phyloP scores from a whole-genome alignment of 306 rosid genomes.

The Canavalia gladiata region DNA sequence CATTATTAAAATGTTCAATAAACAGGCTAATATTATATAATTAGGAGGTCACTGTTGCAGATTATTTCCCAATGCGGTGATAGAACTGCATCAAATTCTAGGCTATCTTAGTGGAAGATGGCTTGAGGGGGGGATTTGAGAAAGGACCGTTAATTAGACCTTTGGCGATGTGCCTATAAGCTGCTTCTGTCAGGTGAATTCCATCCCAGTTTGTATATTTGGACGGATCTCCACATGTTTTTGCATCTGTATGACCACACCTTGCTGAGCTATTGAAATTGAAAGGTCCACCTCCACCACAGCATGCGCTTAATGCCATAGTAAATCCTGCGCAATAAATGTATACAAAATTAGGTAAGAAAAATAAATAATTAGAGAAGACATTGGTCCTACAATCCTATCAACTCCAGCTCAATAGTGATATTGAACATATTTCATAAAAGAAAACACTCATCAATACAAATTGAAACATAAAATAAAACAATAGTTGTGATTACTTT shows the following conservation, averaged over 20 bases:
- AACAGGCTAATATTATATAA: neutral
- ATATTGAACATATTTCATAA: neutral
- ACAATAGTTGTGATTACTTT: neutral
- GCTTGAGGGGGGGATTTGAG: constrained; percentile 54
- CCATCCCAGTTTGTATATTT: constrained; percentile 74
- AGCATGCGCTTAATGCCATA: constrained; percentile 56
- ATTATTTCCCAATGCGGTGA: neutral
- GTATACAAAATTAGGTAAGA: neutral
- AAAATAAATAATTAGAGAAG: neutral
- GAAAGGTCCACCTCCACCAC: constrained; percentile 85
- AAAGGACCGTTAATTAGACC: constrained; percentile 60
- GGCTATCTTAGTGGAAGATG: constrained; percentile 37
- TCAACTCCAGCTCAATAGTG: neutral
- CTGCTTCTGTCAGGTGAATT: constrained; percentile 57
- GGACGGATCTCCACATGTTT: constrained; percentile 61
- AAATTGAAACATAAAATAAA: neutral
- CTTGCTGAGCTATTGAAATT: constrained; percentile 69
- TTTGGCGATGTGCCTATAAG: constrained; percentile 51
- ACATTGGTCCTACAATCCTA: neutral
- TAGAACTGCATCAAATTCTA: constrained; percentile 28
- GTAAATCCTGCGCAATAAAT: constrained; percentile 54
- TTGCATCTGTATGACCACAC: constrained; percentile 64
- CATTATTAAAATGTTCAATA: neutral
- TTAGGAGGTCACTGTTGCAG: neutral
- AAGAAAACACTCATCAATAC: neutral